Conservation (phyloP, 495 filamentous ascomycete species). For the Cercophora sp. region DNA sequence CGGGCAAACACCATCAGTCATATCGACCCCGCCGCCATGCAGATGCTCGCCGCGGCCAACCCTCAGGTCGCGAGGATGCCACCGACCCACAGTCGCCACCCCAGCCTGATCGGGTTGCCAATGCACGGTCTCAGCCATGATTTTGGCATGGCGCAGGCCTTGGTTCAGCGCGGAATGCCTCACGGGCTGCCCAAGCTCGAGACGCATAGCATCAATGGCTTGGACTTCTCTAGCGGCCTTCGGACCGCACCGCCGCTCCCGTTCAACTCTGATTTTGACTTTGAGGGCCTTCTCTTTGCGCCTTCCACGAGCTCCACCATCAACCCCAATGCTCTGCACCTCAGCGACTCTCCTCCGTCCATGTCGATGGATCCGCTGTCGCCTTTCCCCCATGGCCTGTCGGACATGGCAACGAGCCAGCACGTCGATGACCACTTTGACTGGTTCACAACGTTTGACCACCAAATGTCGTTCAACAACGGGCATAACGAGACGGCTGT, state of each 20-base stretch:
- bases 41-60: conserved; percentile 60
- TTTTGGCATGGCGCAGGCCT: conserved; percentile 65
- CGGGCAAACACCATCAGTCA: conserved; percentile 97
- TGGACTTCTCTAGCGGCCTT: conserved; percentile 60
- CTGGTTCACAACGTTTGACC: conserved; percentile 83
- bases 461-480: conserved; percentile 66
- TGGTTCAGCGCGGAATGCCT: conserved; percentile 58
- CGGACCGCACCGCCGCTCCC: conserved; percentile 76
- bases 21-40: conserved; percentile 72
- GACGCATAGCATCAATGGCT: conserved; percentile 55
- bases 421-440: conserved; percentile 75
- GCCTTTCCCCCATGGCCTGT: conserved; percentile 66
- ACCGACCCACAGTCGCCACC: conserved; percentile 56
- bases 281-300: conserved; percentile 70
- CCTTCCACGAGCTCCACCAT: conserved; percentile 63
- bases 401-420: conserved; percentile 50
- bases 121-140: conserved; percentile 48
- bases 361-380: conserved; percentile 70
- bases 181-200: conserved; percentile 80
- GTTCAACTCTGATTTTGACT: conserved; percentile 69
- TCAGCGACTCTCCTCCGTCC: conserved; percentile 74
- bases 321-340: conserved; percentile 94
- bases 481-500: conserved; percentile 68
- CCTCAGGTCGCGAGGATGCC: conserved; percentile 48
- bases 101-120: conserved; percentile 62